Conservation (phyloP, 345 rosid genomes). For the Triadica sebifera region DNA sequence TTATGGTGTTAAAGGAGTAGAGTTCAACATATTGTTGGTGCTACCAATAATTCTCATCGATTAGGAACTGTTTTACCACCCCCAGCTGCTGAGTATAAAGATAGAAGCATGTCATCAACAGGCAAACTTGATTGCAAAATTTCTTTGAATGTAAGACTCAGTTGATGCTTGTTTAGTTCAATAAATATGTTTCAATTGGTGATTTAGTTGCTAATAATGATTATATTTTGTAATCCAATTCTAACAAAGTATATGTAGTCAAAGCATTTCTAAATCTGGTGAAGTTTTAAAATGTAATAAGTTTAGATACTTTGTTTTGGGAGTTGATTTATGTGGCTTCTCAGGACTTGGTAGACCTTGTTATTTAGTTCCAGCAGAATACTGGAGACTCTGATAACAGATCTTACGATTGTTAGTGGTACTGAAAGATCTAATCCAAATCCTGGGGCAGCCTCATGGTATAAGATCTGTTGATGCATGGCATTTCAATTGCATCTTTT, state of each 20-base stretch:
- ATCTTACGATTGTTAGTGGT: constrained; percentile 12
- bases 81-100: constrained; percentile 17
- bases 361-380: constrained; percentile 12
- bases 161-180: neutral
- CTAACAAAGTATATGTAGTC: neutral
- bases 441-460: constrained; percentile 32
- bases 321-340: neutral
- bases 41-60: constrained; percentile 24
- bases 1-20: constrained; percentile 28
- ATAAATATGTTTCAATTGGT: neutral
- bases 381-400: constrained; percentile 5
- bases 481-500: neutral
- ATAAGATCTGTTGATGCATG: neutral
- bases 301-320: neutral
- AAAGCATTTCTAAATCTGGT: neutral
- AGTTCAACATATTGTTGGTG: constrained; percentile 27
- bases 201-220: neutral
- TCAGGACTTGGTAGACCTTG: neutral
- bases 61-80: constrained; percentile 31
- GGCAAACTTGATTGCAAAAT: constrained; percentile 12
- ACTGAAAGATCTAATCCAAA: constrained; percentile 15
- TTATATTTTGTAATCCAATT: neutral
- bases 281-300: neutral
- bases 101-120: constrained; percentile 13
- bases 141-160: constrained; percentile 20